Evolutionary conservation across 2,329 filamentous ascomycete genomes (phyloP), one percentile per base, ranked within the genome.

Genomic region (Sporothrix dimorphospora): DNA sequence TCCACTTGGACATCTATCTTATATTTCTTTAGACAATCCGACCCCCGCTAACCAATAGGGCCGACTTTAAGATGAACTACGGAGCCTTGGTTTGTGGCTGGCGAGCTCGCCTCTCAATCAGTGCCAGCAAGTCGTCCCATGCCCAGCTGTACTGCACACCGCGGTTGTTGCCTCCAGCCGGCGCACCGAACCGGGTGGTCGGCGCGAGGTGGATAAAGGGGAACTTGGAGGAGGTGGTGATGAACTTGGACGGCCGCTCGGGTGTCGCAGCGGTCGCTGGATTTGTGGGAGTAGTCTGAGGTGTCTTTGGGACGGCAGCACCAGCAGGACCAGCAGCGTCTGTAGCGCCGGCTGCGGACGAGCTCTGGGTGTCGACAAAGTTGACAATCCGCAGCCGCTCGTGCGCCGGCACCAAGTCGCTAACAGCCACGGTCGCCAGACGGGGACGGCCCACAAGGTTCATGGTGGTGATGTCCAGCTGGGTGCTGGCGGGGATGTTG

Each of bases 391-490:
- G 81, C 9, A 82, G 71, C 5, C 81, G 75, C 67, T 74, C 75
- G 34, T 69, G 76, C 4, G 71, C 77, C 1, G 80, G 79, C 34
- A 45, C 72, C 38, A 85, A 77, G 30, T 83, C 82, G 1, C 74
- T 73, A 1, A 83, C 70, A 57, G 71, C 74, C 49, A 83, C 77
- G 21, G 73, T 76, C 75, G 78, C 81, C 11, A 79, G 72, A 53
- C 87, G 84, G 40, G 87, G 87, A 78, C 86, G 87, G 74, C 84
- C 85, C 75, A 88, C 85, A 75, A 83, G 76, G 77, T 84, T 87
- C 82, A 89, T 86, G 69, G 86, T 89, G 49, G 86, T 87, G 72
- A 89, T 76, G 70, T 86, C 84, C 19, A 89, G 80, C 67, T 80
- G 81, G 0, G 85, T 83, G 6, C 82, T 81, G 12, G 81, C 77